Conservation (phyloP, 768 basidiomycete genomes). For the Tulasnella sp. region DNA sequence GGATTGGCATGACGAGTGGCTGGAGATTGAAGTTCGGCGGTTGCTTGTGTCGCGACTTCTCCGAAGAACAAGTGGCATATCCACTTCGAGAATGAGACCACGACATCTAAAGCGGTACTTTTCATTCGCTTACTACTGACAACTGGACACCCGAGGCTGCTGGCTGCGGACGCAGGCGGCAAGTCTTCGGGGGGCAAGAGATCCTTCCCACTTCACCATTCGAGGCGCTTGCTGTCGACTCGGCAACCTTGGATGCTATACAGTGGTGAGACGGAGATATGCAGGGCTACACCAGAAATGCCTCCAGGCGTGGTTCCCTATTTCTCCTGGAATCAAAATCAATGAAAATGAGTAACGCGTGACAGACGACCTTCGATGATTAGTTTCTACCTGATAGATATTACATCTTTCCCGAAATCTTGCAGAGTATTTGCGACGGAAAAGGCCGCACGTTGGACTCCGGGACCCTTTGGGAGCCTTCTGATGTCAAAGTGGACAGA, state of each 20-base stretch:
- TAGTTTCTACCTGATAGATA: neutral
- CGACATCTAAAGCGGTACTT: neutral
- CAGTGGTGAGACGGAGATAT: neutral
- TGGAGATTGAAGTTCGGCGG: neutral
- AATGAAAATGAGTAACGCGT: neutral
- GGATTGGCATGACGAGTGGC: neutral
- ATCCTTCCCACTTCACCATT: neutral
- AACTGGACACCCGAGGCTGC: neutral
- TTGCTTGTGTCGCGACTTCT: neutral
- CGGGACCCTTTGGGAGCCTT: neutral
- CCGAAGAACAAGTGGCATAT: neutral
- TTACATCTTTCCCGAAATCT: neutral
- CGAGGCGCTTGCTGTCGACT: neutral
- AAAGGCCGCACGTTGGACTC: neutral
- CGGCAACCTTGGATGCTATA: neutral
- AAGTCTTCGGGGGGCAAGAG: neutral
- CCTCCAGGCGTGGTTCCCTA: neutral
- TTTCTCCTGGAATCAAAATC: neutral
- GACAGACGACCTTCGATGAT: neutral
- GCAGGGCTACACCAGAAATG: neutral
- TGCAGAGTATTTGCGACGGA: neutral
- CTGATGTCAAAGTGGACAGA: too few relatives aligned
- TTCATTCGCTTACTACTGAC: neutral
- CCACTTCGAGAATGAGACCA: neutral
- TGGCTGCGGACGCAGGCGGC: neutral